Evolutionary conservation across 495 filamentous ascomycete genomes (phyloP).

Genomic region (Annulohypoxylon nitens): DNA sequence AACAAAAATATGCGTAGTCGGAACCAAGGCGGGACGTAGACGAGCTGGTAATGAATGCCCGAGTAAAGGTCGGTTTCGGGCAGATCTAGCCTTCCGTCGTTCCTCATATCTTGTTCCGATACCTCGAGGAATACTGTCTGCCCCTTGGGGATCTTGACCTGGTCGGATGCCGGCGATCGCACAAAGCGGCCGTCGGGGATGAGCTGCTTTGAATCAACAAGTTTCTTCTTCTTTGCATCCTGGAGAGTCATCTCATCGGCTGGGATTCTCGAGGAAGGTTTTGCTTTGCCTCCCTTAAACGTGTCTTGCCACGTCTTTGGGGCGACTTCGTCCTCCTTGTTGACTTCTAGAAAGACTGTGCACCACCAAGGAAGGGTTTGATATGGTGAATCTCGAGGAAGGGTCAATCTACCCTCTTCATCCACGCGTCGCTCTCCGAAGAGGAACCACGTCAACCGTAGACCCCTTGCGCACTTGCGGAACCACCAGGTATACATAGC

Average conservation of each 20-base stretch:
- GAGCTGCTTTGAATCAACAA: conserved; percentile 59
- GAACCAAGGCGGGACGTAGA: conserved; percentile 93
- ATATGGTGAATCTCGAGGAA: conserved; percentile 47
- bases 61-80: conserved; percentile 76
- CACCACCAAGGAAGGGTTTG: conserved; percentile 49
- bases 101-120: conserved; percentile 73
- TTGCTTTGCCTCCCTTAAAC: conserved; percentile 55
- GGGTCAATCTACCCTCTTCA: conserved; percentile 76
- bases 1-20: conserved; percentile 83
- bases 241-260: conserved; percentile 44
- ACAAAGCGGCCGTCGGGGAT: conserved; percentile 85
- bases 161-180: conserved; percentile 89
- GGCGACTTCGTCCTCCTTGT: conserved; percentile 48
- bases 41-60: conserved; percentile 77
- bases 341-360: conserved; percentile 55
- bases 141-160: conserved; percentile 92
- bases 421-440: conserved; percentile 85
- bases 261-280: conserved; percentile 45
- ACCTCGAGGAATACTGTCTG: conserved; percentile 84
- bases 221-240: conserved; percentile 52
- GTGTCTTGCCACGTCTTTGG: conserved; percentile 59
- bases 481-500: conserved; percentile 97
- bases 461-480: conserved; percentile 79
- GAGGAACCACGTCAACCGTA: conserved; percentile 91
- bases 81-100: conserved; percentile 66